Percentiles rank a stretch among this genome's conserved stretches.
These are phyloP conservation scores for Leishmania turanica DNA, from an alignment of 208 protist species.

Conservation along the genomic window DNA sequence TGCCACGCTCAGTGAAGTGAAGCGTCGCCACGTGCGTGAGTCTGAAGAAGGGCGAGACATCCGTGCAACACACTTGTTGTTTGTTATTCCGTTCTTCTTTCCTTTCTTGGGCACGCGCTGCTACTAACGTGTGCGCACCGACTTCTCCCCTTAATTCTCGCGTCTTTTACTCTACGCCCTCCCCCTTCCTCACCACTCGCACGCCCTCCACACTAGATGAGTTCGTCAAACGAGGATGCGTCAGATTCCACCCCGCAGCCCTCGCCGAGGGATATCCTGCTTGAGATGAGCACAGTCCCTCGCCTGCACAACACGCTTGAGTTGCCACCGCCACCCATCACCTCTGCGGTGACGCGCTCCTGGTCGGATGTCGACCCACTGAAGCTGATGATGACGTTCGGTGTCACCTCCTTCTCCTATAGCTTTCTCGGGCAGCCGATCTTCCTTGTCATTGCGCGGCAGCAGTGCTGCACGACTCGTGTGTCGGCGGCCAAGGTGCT, in stretches of 20 bases:
- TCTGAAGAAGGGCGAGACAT: not conserved
- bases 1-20: constrained; percentile 5
- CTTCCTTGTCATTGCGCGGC: constrained; percentile 75
- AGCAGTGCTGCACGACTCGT: constrained; percentile 61
- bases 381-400: constrained; percentile 69
- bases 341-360: constrained; percentile 75
- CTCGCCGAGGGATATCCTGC: constrained; percentile 13
- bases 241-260: constrained; percentile 6
- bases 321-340: constrained; percentile 28
- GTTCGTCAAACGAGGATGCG: not conserved
- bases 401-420: constrained; percentile 66
- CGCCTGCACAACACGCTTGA: constrained; percentile 27
- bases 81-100: not conserved
- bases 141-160: not conserved
- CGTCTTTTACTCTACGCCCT: not conserved
- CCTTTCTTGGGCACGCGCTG: not conserved
- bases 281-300: constrained; percentile 18
- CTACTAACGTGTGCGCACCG: not conserved
- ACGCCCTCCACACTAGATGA: constrained; percentile 7
- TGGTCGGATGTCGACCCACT: constrained; percentile 79
- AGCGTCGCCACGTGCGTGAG: not conserved
- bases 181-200: not conserved
- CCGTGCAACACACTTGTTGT: not conserved
- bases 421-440: constrained; percentile 71
- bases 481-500: constrained; percentile 51